Percentiles rank a stretch among this genome's conserved stretches.
Conservation (phyloP, 495 filamentous ascomycete genomes). For the Umbilicaria muhlenbergii region DNA sequence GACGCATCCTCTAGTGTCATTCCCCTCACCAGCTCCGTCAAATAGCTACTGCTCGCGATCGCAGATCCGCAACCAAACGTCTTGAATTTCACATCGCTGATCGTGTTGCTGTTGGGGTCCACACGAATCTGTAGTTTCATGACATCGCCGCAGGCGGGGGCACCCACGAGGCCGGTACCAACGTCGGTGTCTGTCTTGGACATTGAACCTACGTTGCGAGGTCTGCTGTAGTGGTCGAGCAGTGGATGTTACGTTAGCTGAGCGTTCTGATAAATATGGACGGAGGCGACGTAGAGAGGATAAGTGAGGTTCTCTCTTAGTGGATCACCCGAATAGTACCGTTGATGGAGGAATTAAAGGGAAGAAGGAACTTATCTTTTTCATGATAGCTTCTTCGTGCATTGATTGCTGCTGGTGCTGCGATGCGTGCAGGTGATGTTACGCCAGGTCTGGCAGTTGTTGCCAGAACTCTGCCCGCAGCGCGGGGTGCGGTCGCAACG, state of each 20-base stretch:
- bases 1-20: conserved; percentile 94
- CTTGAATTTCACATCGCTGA: conserved; percentile 93
- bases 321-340: background rate
- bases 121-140: conserved; percentile 99
- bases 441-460: conserved; percentile 29
- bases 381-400: conserved; percentile 42
- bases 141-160: conserved; percentile 87
- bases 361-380: conserved; percentile 36
- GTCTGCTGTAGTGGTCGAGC: conserved; percentile 86
- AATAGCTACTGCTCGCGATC: conserved; percentile 78
- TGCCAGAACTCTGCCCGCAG: conserved; percentile 27
- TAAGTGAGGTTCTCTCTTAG: conserved; percentile 7
- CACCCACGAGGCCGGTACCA: conserved; percentile 93
- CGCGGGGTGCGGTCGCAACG: conserved; percentile 31
- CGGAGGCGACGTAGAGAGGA: conserved; percentile 22
- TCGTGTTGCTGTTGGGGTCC: conserved; percentile 74
- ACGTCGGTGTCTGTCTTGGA: conserved; percentile 72
- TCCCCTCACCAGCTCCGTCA: conserved; percentile 83
- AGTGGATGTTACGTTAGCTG: conserved; percentile 31
- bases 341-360: conserved; percentile 11
- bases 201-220: conserved; percentile 90
- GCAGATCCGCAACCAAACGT: conserved; percentile 96
- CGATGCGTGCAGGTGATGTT: conserved; percentile 19
- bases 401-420: conserved; percentile 16
- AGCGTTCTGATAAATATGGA: conserved; percentile 12